Percentiles rank a stretch among this genome's conserved stretches.
These are phyloP conservation scores for Pleoardoris graminearum DNA, from an alignment of 2,329 filamentous ascomycete genomes.

Conservation along the genomic window DNA sequence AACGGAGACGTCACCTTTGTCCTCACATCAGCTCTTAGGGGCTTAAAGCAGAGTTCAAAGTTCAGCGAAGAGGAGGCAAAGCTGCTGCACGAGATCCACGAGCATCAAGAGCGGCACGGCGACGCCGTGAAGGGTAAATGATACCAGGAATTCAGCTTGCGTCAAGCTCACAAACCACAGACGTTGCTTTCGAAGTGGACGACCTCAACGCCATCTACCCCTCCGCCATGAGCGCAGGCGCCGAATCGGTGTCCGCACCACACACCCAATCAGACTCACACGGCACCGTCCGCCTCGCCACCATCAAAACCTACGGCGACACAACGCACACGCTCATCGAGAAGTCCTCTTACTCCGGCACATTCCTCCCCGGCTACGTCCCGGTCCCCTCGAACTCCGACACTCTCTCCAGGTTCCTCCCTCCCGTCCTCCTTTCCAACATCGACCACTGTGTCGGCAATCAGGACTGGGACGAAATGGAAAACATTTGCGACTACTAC, in stretches of 20 bases:
- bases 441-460: slow-evolving; percentile 98
- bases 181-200: slow-evolving; percentile 94
- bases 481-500: slow-evolving; percentile 69
- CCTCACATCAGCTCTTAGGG: slow-evolving; percentile 77
- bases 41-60: slow-evolving; percentile 35
- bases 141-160: no score
- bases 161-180: no score
- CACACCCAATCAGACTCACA: slow-evolving; percentile 57
- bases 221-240: slow-evolving; percentile 69
- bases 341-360: slow-evolving; percentile 68
- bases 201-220: slow-evolving; percentile 78
- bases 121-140: slow-evolving; percentile 79
- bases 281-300: slow-evolving; percentile 72
- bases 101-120: slow-evolving; percentile 82
- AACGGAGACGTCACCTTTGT: slow-evolving; percentile 80
- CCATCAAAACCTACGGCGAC: slow-evolving; percentile 90
- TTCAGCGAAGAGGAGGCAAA: slow-evolving; percentile 60
- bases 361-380: slow-evolving; percentile 80
- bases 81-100: slow-evolving; percentile 74
- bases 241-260: slow-evolving; percentile 66
- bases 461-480: slow-evolving; percentile 92
- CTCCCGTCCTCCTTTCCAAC: slow-evolving; percentile 67
- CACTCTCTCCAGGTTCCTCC: slow-evolving; percentile 57
- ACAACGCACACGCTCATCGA: slow-evolving; percentile 92
- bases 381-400: slow-evolving; percentile 52